phyloP scores from a whole-genome alignment of 1,139 yeast genomes.

The Blastobotrys malaysiensis region DNA sequence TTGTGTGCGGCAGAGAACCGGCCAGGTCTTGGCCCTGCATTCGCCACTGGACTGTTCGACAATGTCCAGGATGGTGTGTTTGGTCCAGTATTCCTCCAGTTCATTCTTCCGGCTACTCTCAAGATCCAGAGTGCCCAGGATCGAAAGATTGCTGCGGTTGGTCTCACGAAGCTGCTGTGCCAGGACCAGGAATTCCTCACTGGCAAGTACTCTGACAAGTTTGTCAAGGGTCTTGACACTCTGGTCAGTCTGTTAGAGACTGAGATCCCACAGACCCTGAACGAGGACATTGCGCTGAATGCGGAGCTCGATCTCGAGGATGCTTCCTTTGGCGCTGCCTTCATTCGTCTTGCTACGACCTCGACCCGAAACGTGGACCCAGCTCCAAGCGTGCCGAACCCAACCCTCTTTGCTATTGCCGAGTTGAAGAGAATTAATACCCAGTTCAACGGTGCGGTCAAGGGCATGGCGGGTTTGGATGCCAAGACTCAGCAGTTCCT shows the following conservation, averaged over 20 bases:
- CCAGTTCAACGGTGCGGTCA: constrained; percentile 18
- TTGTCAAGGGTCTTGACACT: constrained; percentile 48
- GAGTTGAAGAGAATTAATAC: constrained; percentile 34
- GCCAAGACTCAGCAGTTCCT: constrained; percentile 37
- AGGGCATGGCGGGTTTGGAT: constrained; percentile 34
- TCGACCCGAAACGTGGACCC: constrained; percentile 65
- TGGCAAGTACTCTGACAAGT: constrained; percentile 41
- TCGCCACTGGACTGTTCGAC: constrained; percentile 54
- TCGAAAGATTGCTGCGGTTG: constrained; percentile 70
- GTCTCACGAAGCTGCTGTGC: constrained; percentile 57
- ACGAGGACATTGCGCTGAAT: constrained; percentile 27
- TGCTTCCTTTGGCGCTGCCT: constrained; percentile 76
- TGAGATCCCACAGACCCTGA: constrained; percentile 29
- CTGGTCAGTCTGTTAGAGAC: constrained; percentile 42
- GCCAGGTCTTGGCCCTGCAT: constrained; percentile 42
- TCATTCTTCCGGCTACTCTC: constrained; percentile 62
- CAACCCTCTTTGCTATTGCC: constrained; percentile 36
- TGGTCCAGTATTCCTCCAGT: constrained; percentile 55
- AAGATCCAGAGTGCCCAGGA: constrained; percentile 65
- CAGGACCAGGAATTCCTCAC: constrained; percentile 35
- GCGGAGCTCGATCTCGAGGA: constrained; percentile 52
- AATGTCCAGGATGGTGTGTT: constrained; percentile 58
- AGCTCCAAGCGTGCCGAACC: constrained; percentile 42
- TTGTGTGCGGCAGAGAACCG: constrained; percentile 45
- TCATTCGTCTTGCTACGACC: constrained; percentile 65